A percentile compares a stretch with the other conserved stretches of the same genome.
Conservation (phyloP, 768 basidiomycete species). For the Punctularia strigosozonata region DNA sequence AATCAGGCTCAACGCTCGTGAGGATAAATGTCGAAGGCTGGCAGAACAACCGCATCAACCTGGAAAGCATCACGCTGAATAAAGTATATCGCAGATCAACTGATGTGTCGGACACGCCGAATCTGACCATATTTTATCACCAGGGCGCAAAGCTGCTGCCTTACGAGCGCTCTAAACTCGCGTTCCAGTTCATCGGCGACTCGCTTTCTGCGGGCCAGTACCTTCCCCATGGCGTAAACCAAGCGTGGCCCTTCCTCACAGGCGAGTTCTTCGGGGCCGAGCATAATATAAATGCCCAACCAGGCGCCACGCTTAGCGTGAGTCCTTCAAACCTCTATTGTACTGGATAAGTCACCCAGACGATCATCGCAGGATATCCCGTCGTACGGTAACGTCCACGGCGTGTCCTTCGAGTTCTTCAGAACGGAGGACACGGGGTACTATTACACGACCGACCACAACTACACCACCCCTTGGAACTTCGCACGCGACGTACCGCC, state of each 20-base stretch:
- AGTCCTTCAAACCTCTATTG: conserved; percentile 2
- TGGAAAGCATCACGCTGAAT: conserved; percentile 35
- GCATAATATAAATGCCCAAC: conserved; percentile 39
- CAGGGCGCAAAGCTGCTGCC: conserved; percentile 35
- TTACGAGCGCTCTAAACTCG: conserved; percentile 31
- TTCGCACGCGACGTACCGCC: conserved; percentile 34
- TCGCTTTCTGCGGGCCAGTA: conserved; percentile 51
- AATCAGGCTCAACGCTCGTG: conserved; percentile 21
- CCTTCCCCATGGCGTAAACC: conserved; percentile 38
- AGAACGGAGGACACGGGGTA: conserved; percentile 47
- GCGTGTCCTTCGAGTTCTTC: conserved; percentile 40
- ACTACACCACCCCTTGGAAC: conserved; percentile 49
- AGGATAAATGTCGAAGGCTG: conserved; percentile 44
- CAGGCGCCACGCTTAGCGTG: conserved; percentile 38
- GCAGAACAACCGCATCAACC: conserved; percentile 46
- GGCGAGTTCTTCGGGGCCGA: conserved; percentile 42
- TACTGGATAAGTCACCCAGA: not conserved
- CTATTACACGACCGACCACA: conserved; percentile 41
- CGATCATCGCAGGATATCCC: conserved; percentile 28
- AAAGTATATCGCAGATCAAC: conserved; percentile 17
- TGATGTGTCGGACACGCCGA: not conserved
- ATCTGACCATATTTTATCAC: not conserved
- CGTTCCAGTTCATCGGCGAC: conserved; percentile 48
- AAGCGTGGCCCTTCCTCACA: conserved; percentile 44
- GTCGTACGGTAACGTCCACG: conserved; percentile 42